Evolutionary conservation across 495 filamentous ascomycete genomes (phyloP).

Genomic region (Lasiosphaeris hirsuta): DNA sequence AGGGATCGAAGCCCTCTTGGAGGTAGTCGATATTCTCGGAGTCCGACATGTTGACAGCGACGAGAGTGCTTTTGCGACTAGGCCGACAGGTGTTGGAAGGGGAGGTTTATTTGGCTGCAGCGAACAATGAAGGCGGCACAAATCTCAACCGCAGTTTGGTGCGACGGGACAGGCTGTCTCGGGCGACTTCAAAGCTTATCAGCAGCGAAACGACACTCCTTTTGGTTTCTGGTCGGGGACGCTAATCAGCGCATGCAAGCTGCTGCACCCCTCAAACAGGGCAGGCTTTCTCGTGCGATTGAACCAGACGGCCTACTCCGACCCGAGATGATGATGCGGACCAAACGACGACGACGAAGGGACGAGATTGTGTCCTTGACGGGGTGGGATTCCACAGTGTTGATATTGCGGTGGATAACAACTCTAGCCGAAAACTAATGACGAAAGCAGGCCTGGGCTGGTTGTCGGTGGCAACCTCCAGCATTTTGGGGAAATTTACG

Average conservation of each 20-base stretch:
- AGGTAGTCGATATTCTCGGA: conserved; percentile 75
- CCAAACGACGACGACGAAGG: too few relatives aligned
- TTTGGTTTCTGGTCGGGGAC: too few relatives aligned
- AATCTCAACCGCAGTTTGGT: too few relatives aligned
- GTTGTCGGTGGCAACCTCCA: conserved; percentile 4
- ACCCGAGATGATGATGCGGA: too few relatives aligned
- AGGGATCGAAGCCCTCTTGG: conserved; percentile 77
- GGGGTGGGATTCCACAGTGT: not conserved
- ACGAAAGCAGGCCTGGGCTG: conserved; percentile 1
- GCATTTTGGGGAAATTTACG: not conserved
- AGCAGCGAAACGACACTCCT: too few relatives aligned
- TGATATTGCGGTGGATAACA: conserved; percentile 1
- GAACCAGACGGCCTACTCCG: too few relatives aligned
- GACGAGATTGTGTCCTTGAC: not conserved
- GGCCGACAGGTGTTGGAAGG: not conserved
- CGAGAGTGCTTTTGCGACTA: not conserved
- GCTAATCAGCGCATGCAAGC: too few relatives aligned
- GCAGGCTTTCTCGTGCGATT: too few relatives aligned
- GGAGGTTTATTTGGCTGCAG: not conserved
- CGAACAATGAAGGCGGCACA: too few relatives aligned
- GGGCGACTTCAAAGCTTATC: too few relatives aligned
- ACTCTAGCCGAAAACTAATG: conserved; percentile 1
- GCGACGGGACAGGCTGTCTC: too few relatives aligned
- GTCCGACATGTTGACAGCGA: conserved; percentile 52
- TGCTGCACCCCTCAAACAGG: too few relatives aligned